Conservation (phyloP, 164 flowering plant species). For the Nymphaea colorata region DNA sequence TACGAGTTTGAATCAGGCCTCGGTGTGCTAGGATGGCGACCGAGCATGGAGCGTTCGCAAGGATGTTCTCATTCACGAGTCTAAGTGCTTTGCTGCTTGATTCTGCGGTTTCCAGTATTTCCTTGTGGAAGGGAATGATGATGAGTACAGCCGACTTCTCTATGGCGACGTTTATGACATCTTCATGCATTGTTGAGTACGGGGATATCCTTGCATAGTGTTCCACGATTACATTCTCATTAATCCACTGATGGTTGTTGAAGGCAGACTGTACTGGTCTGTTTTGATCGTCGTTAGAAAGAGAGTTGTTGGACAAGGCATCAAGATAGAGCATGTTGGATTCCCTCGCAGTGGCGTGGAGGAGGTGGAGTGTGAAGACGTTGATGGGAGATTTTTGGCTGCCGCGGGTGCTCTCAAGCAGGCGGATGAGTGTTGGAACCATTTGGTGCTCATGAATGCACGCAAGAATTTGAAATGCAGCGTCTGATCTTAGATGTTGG, state of each 20-base stretch:
- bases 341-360: neutral
- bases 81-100: neutral
- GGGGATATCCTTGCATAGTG: neutral
- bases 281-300: neutral
- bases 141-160: neutral
- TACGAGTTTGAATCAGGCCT: neutral
- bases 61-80: neutral
- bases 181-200: constrained; percentile 3
- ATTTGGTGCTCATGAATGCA: neutral
- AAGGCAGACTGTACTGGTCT: neutral
- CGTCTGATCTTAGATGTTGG: neutral
- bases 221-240: neutral
- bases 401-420: neutral
- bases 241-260: neutral
- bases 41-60: neutral
- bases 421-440: neutral
- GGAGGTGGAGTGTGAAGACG: neutral
- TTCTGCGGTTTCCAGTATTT: neutral
- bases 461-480: neutral
- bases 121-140: neutral
- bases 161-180: neutral
- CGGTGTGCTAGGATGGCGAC: neutral
- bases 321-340: neutral
- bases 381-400: neutral
- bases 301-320: neutral